Conservation (phyloP, 2,329 filamentous ascomycete genomes). For the Penicillium sp. region DNA sequence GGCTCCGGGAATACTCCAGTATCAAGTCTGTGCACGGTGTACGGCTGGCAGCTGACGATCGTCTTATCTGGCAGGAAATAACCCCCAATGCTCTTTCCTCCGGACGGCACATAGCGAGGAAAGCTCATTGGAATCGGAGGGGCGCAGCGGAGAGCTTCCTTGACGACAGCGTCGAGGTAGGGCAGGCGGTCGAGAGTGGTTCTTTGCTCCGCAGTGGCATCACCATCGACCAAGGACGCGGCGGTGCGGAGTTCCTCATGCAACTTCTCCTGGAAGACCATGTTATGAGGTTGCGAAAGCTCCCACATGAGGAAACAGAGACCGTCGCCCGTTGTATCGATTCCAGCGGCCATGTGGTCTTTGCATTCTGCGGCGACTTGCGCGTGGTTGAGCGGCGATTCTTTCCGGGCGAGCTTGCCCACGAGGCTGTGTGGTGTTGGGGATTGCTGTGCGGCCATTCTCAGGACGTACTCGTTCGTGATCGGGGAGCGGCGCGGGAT, state of each 20-base stretch:
- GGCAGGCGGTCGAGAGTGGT: constrained; percentile 48
- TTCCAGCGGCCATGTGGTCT: constrained; percentile 73
- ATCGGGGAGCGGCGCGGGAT: constrained; percentile 63
- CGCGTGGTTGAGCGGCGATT: constrained; percentile 53
- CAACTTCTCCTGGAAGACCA: constrained; percentile 57
- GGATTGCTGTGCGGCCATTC: constrained; percentile 53
- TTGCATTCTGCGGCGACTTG: constrained; percentile 71
- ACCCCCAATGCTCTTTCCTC: constrained; percentile 48
- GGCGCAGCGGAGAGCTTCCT: constrained; percentile 64
- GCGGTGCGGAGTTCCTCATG: constrained; percentile 57
- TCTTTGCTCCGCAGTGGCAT: constrained; percentile 9
- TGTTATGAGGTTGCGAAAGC: constrained; percentile 64
- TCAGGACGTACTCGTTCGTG: constrained; percentile 64
- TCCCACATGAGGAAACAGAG: constrained; percentile 75
- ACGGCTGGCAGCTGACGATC: constrained; percentile 46
- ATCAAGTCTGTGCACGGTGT: constrained; percentile 41
- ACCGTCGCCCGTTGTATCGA: constrained; percentile 73
- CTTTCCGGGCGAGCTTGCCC: constrained; percentile 62
- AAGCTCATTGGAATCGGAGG: constrained; percentile 58
- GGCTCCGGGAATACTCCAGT: constrained; percentile 36
- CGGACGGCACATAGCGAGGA: constrained; percentile 48
- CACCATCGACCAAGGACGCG: constrained; percentile 38
- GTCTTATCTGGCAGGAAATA: constrained; percentile 40
- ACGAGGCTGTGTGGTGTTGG: constrained; percentile 62
- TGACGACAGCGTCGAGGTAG: constrained; percentile 67